Evolutionary conservation across 495 filamentous ascomycete species (phyloP).

Genomic region (Collariella sp.): DNA sequence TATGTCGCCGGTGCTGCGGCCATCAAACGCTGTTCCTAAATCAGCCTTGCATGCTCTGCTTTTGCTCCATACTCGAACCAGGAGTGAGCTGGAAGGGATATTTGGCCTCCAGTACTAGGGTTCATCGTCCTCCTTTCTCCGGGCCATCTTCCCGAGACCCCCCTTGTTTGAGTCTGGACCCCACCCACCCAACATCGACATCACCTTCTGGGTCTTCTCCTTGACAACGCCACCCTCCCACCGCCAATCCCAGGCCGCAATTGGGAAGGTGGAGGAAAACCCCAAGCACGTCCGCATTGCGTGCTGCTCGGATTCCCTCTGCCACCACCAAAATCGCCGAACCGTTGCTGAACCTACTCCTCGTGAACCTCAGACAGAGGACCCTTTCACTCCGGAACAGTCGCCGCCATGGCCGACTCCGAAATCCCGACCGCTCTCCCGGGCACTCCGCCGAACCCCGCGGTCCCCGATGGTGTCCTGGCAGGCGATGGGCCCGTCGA

Average conservation of each 20-base stretch:
- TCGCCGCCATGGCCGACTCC: conserved; percentile 21
- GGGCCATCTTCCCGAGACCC: background rate
- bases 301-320: background rate
- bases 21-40: too few species aligned
- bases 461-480: conserved; percentile 7
- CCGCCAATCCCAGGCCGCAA: conserved; percentile 9
- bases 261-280: conserved; percentile 3
- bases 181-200: conserved; percentile 12
- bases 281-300: background rate
- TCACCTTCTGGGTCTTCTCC: background rate
- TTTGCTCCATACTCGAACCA: background rate
- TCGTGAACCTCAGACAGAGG: background rate
- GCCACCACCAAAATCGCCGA: background rate
- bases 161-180: background rate
- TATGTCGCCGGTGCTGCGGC: too few species aligned
- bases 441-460: conserved; percentile 4
- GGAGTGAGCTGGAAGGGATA: background rate
- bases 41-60: too few species aligned
- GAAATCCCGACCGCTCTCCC: conserved; percentile 2
- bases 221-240: conserved; percentile 14
- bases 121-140: background rate
- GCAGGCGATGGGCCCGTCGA: background rate
- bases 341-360: background rate
- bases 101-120: background rate
- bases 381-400: background rate